phyloP scores from a whole-genome alignment of 371 early-diverging fungal genomes.

The Funneliformis caledonium region DNA sequence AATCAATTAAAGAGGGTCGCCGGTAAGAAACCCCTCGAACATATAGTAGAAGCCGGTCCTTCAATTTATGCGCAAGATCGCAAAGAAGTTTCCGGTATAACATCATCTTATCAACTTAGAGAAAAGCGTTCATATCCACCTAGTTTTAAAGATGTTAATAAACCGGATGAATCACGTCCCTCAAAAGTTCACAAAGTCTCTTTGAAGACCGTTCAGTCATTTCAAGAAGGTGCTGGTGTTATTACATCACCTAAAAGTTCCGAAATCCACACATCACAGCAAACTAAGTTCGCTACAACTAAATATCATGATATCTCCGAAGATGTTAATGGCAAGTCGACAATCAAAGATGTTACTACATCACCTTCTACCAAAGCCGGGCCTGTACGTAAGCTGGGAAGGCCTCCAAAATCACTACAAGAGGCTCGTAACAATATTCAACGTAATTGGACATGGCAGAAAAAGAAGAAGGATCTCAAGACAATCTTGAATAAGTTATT shows the following conservation, averaged over 20 bases:
- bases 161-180: neutral
- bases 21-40: neutral
- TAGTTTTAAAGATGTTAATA: neutral
- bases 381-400: slow-evolving; percentile 18
- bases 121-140: slow-evolving; percentile 24
- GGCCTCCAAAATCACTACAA: slow-evolving; percentile 19
- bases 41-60: neutral
- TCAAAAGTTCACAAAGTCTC: slow-evolving; percentile 8
- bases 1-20: neutral
- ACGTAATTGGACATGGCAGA: slow-evolving; percentile 1
- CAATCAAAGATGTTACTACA: neutral
- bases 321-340: neutral
- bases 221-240: neutral
- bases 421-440: neutral
- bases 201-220: neutral
- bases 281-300: neutral
- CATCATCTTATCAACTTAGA: slow-evolving; percentile 6
- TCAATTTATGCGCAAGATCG: neutral
- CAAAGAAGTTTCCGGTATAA: neutral
- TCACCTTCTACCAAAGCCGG: neutral
- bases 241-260: neutral
- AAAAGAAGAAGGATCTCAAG: slow-evolving; percentile 32
- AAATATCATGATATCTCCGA: neutral
- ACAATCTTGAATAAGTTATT: slow-evolving; percentile 21
- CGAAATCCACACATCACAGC: neutral